Conservation (phyloP, 495 filamentous ascomycete genomes). For the Aspergillus leporis region DNA sequence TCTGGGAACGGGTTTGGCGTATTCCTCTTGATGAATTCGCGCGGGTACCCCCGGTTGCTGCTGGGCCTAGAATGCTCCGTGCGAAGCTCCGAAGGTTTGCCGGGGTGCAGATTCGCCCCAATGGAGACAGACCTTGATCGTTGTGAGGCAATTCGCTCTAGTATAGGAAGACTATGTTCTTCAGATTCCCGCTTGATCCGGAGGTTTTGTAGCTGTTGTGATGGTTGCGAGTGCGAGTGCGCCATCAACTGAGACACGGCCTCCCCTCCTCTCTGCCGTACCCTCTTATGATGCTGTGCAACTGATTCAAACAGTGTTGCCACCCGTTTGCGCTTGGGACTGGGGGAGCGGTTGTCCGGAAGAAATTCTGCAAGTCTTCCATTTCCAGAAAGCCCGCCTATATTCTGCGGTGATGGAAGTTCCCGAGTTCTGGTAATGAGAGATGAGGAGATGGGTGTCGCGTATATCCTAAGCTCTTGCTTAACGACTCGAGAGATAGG, state of each 20-base stretch:
- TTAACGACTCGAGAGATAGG: background rate
- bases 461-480: slow-evolving; percentile 43
- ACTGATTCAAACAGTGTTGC: slow-evolving; percentile 60
- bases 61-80: slow-evolving; percentile 21
- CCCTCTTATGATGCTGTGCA: slow-evolving; percentile 54
- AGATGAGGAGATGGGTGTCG: slow-evolving; percentile 36
- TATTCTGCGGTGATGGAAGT: slow-evolving; percentile 34
- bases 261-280: slow-evolving; percentile 56
- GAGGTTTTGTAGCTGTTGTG: slow-evolving; percentile 36
- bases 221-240: slow-evolving; percentile 31
- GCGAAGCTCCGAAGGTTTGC: slow-evolving; percentile 21
- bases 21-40: slow-evolving; percentile 15
- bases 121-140: slow-evolving; percentile 42
- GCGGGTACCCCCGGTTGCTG: slow-evolving; percentile 21
- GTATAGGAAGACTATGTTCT: slow-evolving; percentile 33
- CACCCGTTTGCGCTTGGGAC: slow-evolving; percentile 56
- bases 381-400: slow-evolving; percentile 15
- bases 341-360: slow-evolving; percentile 42
- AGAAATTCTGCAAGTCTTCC: slow-evolving; percentile 40
- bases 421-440: slow-evolving; percentile 36
- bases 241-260: slow-evolving; percentile 59
- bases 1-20: slow-evolving; percentile 35
- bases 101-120: slow-evolving; percentile 33
- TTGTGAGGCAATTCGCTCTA: slow-evolving; percentile 35
- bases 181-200: slow-evolving; percentile 44